Percentiles rank a stretch among this genome's conserved stretches.
Evolutionary conservation across 176 grass and related monocot species (phyloP).

Genomic region (Dactylis glomerata): DNA sequence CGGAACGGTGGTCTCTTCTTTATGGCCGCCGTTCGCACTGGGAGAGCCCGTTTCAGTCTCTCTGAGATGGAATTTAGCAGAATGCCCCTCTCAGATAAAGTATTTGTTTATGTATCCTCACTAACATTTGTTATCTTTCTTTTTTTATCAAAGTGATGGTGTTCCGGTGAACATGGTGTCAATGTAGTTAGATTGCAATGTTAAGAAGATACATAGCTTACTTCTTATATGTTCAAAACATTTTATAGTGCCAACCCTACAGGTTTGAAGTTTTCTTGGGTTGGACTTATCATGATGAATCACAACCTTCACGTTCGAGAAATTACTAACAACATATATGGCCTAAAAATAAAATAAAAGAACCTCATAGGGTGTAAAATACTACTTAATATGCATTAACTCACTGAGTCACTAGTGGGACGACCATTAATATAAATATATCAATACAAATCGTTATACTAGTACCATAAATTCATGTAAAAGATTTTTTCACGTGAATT

Average conservation of each 20-base stretch:
- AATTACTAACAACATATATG: not conserved
- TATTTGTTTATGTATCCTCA: not conserved
- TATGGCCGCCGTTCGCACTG: not conserved
- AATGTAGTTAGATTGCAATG: not conserved
- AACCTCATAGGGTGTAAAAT: not conserved
- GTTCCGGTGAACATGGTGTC: not conserved
- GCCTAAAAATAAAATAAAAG: not conserved
- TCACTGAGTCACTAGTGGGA: not conserved
- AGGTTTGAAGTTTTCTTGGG: not conserved
- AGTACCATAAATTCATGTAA: too few species aligned
- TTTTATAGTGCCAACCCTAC: not conserved
- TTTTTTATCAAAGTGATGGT: not conserved
- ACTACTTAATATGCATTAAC: not conserved
- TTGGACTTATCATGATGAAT: not conserved
- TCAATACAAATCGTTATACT: not conserved
- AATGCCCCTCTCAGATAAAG: not conserved
- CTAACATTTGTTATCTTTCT: not conserved
- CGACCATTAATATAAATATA: not conserved
- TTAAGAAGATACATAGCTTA: not conserved
- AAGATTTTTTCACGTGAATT: too few species aligned
- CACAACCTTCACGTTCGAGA: not conserved
- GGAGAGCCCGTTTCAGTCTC: not conserved
- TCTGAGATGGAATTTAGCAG: not conserved
- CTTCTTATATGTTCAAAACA: not conserved
- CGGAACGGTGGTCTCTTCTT: not conserved